phyloP scores from a whole-genome alignment of 2,329 filamentous ascomycete species.

The Diaporthe nobilis region DNA sequence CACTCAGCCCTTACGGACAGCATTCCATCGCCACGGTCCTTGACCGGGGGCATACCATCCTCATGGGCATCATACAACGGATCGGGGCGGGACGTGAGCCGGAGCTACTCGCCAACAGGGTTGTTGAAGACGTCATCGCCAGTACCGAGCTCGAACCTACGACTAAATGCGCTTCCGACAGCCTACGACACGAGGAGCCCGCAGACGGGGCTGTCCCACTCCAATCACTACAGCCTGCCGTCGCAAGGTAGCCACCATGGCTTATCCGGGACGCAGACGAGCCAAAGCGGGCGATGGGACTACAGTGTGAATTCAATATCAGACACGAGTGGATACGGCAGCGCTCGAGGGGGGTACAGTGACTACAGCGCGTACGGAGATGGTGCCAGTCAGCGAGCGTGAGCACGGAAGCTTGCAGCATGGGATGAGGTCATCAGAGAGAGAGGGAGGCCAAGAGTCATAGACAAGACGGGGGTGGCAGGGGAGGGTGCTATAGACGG shows the following conservation, averaged over 20 bases:
- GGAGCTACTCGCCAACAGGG: conserved; percentile 39
- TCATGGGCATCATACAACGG: conserved; percentile 38
- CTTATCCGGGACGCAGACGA: conserved; percentile 31
- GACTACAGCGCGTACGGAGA: conserved; percentile 42
- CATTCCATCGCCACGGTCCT: conserved; percentile 40
- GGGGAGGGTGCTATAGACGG: conserved; percentile 15
- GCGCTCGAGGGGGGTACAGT: conserved; percentile 38
- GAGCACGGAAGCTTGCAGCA: conserved; percentile 24
- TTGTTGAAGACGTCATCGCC: conserved; percentile 41
- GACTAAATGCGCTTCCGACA: conserved; percentile 39
- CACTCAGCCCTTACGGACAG: conserved; percentile 59
- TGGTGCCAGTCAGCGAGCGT: conserved; percentile 42
- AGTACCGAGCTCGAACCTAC: conserved; percentile 36
- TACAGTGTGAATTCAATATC: conserved; percentile 43
- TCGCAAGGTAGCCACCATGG: conserved; percentile 39
- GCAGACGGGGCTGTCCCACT: conserved; percentile 30
- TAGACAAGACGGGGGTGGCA: conserved; percentile 25
- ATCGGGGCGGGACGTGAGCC: conserved; percentile 36
- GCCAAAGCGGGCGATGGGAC: conserved; percentile 40
- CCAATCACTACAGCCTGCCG: conserved; percentile 38
- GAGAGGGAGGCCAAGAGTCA: neutral
- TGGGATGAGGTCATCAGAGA: conserved; percentile 27
- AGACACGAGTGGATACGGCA: conserved; percentile 40
- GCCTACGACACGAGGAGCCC: conserved; percentile 40
- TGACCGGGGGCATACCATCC: conserved; percentile 40